Conservation (phyloP, 78 protist genomes). For the Corallochytrium limacisporum region DNA sequence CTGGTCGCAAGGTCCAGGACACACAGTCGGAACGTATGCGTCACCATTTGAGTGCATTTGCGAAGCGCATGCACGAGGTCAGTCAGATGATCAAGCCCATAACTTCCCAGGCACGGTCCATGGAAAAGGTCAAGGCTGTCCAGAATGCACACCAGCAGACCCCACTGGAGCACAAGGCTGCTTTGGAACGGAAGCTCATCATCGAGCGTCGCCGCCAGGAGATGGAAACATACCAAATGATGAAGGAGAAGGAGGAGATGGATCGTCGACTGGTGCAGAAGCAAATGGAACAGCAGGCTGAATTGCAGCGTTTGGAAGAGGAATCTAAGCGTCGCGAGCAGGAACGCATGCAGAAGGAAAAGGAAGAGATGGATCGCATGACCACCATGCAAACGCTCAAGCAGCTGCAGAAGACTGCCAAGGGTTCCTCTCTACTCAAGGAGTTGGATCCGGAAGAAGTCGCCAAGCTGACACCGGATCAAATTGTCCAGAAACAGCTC, state of each 20-base stretch:
- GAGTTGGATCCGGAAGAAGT: neutral
- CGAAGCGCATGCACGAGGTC: neutral
- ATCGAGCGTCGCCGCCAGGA: neutral
- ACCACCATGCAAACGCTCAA: neutral
- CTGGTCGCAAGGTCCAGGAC: neutral
- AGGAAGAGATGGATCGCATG: neutral
- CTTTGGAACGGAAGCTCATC: neutral
- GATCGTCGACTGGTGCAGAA: neutral
- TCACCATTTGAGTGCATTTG: neutral
- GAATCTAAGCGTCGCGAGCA: neutral
- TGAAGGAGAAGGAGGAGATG: neutral
- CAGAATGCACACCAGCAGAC: too few relatives aligned
- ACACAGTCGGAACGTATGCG: neutral
- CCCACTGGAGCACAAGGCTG: too few relatives aligned
- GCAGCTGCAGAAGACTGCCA: neutral
- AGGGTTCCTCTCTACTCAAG: neutral
- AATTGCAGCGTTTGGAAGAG: neutral
- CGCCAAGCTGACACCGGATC: neutral
- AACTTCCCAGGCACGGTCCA: neutral
- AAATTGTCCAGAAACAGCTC: neutral
- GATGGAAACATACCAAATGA: too few relatives aligned
- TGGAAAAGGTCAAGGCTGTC: neutral
- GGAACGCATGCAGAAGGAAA: neutral
- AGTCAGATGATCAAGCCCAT: neutral
- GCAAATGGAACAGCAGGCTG: neutral